Percentiles rank a stretch among this genome's conserved stretches.
phyloP scores from a whole-genome alignment of 306 rosid genomes.

The Hylodesmum podocarpum region DNA sequence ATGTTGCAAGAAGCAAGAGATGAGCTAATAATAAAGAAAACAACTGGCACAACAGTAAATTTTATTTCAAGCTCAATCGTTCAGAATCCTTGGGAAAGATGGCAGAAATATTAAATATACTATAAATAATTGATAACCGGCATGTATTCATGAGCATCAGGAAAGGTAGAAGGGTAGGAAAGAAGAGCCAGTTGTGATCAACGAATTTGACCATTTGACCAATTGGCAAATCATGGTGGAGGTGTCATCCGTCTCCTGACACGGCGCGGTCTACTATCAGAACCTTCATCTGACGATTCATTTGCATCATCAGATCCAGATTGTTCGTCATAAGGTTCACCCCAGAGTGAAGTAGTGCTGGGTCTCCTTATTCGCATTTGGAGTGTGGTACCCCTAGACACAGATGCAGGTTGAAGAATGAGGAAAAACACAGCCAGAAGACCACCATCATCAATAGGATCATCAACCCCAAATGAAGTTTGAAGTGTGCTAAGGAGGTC shows the following conservation, averaged over 20 bases:
- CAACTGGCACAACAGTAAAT: conserved; percentile 10
- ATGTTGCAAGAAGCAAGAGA: background rate
- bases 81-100: conserved; percentile 34
- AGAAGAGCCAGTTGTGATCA: conserved; percentile 46
- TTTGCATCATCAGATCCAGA: conserved; percentile 79
- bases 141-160: conserved; percentile 10
- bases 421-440: conserved; percentile 86
- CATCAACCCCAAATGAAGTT: conserved; percentile 79
- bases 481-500: conserved; percentile 92
- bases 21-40: background rate
- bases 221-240: conserved; percentile 49
- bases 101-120: conserved; percentile 37
- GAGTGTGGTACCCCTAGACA: conserved; percentile 63
- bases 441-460: conserved; percentile 79
- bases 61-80: conserved; percentile 44
- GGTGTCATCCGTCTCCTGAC: conserved; percentile 63
- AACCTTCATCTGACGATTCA: conserved; percentile 79
- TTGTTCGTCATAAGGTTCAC: conserved; percentile 79
- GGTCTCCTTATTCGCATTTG: conserved; percentile 80
- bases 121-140: conserved; percentile 24
- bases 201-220: conserved; percentile 24
- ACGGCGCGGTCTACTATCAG: conserved; percentile 65
- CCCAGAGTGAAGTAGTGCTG: conserved; percentile 75
- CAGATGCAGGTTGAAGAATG: conserved; percentile 80
- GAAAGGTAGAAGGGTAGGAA: conserved; percentile 9